Evolutionary conservation across 1,284 basidiomycete species (phyloP), one percentile per base, ranked within the genome.

Genomic region (Albatrellus sp.): DNA sequence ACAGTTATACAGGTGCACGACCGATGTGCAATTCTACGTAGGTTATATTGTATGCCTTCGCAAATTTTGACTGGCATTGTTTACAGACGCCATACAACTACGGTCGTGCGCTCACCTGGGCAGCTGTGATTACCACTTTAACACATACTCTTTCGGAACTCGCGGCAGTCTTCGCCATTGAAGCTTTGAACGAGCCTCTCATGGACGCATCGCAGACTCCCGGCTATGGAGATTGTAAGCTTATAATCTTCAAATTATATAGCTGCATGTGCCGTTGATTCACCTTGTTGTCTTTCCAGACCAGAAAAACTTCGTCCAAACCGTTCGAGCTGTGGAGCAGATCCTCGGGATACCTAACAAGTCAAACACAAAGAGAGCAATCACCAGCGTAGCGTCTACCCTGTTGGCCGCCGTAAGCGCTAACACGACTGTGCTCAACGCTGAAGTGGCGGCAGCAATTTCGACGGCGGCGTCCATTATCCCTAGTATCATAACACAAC

Each of bases 161-260:
- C 53, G 61, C 55, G 17, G 73, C 65, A 28, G 82, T 82, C n/a
- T 78, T 79, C 42, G 64, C 77, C 0, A 81, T 88, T 30, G 70
- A 87, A 53, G 83, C 83, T 1, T 67, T 83, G 36, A 88, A 88
- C 51, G 85, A 88, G 49, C 81, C 81, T 0, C 74, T 81, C 50
- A 78, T 75, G 77, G 61, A 86, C 54, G 77, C 80, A 2, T 57
- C 49, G 8, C 57, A 67, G 48, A 86, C 83, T 0, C 83, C 83
- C 0, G 72, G 68, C 14, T 78, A 80, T 42, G 83, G 83, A 16
- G 65, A 69, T 39, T 87, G 81, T 85, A 56, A 34, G 67, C 19
- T 20, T 14, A 38, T 3, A 38, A 16, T 12, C 19, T 17, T 10
- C 37, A 16, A 14, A 38, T 14, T 38, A 16, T 52, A 30, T 19